Conservation (phyloP, 2,329 filamentous ascomycete genomes). For the Claviceps arundinis region DNA sequence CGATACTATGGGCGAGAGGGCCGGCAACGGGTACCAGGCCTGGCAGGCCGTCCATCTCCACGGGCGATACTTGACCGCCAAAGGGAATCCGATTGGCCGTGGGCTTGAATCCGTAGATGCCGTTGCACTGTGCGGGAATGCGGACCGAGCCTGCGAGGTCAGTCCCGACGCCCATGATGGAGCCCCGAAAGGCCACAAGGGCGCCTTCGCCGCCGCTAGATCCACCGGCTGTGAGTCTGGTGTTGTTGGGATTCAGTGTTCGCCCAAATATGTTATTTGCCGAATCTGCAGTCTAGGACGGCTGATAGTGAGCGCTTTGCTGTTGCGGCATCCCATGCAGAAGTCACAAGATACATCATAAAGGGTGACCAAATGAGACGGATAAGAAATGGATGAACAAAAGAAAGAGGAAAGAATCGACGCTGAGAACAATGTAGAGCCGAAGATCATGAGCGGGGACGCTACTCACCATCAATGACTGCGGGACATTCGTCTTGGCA, state of each 20-base stretch:
- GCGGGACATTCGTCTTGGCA: constrained; percentile 37
- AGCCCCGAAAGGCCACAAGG: constrained; percentile 12
- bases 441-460: not conserved
- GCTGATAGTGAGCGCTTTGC: no score
- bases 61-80: constrained; percentile 12
- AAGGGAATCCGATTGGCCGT: constrained; percentile 43
- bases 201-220: constrained; percentile 13
- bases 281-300: constrained; percentile 13
- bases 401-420: not conserved
- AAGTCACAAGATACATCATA: not conserved
- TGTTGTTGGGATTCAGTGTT: constrained; percentile 22
- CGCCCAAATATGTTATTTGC: constrained; percentile 26
- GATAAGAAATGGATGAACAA: not conserved
- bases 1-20: constrained; percentile 26
- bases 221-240: constrained; percentile 13
- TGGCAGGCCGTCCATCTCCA: not conserved
- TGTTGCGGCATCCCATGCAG: no score
- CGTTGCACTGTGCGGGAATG: constrained; percentile 37
- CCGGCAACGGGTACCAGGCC: constrained; percentile 25
- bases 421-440: no score
- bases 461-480: constrained; percentile 44
- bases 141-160: constrained; percentile 34
- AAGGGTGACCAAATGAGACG: not conserved
- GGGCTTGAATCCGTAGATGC: constrained; percentile 41
- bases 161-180: constrained; percentile 12